These are phyloP conservation scores for Aulographum hederae DNA, from an alignment of 2,329 filamentous ascomycete genomes.

Conservation along the genomic window DNA sequence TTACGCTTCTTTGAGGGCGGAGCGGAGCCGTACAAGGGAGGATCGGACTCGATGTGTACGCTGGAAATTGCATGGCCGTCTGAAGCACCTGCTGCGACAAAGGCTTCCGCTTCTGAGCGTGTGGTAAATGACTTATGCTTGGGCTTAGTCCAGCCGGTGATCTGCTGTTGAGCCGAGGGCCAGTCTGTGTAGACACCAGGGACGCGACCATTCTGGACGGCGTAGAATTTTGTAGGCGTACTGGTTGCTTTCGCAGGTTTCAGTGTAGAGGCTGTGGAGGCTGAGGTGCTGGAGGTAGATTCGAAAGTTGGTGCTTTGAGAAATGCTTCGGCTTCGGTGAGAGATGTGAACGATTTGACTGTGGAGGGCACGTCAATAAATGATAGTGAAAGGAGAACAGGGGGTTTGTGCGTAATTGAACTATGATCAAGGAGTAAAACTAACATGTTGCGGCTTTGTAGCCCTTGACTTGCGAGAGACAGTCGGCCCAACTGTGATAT, in stretches of 20 bases:
- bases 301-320: constrained; percentile 30
- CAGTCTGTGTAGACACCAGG: constrained; percentile 49
- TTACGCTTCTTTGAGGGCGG: constrained; percentile 19
- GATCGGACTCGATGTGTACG: neutral
- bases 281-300: no score
- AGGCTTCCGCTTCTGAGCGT: constrained; percentile 55
- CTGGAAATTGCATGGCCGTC: constrained; percentile 8
- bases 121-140: constrained; percentile 32
- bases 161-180: constrained; percentile 53
- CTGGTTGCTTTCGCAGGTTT: no score
- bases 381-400: constrained; percentile 1
- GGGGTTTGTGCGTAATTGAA: constrained; percentile 1
- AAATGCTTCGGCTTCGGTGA: constrained; percentile 63
- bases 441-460: constrained; percentile 28
- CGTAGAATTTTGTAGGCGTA: constrained; percentile 36
- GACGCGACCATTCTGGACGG: constrained; percentile 36
- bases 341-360: constrained; percentile 66
- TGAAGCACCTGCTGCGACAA: constrained; percentile 32
- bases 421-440: constrained; percentile 7
- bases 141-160: constrained; percentile 51
- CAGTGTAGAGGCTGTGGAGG: constrained; percentile 27
- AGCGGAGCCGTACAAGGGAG: neutral
- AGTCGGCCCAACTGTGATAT: constrained; percentile 45
- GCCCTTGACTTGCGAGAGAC: constrained; percentile 40
- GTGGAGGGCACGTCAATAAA: no score